Base-by-base conservation (phyloP, 2,329 filamentous ascomycete species). In the Fusarium domesticum region DNA sequence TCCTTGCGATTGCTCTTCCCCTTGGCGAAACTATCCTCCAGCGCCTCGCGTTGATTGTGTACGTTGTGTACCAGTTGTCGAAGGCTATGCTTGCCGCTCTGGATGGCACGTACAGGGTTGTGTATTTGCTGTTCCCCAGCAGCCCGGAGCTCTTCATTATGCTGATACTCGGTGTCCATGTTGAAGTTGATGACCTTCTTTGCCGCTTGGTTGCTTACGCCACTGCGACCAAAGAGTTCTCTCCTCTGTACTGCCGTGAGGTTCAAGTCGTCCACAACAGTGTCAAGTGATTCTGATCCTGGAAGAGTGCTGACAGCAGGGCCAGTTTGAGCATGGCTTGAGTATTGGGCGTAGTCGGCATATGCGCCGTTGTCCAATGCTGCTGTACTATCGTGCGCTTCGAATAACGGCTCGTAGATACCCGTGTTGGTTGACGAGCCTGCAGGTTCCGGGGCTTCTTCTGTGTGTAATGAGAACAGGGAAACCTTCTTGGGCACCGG, bases 11-110 rank as follows among this genome's bases (percentile, higher is more conserved):
- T 93, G 58, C 78, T 80, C 70, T 80, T 84, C 6, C 89, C 88
- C 55, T 84, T 75, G 16, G 89, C 89, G 72, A 96, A 96, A 64
- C 88, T 91, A 61, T 97, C 92, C 68, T 96, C 90, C 54, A 96
- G 71, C 3, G 89, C 90, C 10, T 95, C 89, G 62, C 84, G 83
- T 69, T 97, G 90, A 50, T 77, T 87, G 55, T 82, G 82, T 18
- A 88, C 91, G 49, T 86, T 86, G 66, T 83, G 89, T 54, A 97
- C 87, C 57, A 97, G 75, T 71, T 96, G 90, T 62, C 85, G 84
- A 65, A 97, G 74, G 59, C 80, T 95, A 69, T 96, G 90, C 71
- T 96, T 96, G 53, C 68, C 68, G 33, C 89, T 88, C 4, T 90
- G 87, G 18, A 88, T 84, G 62, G 96, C 85, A 39, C 89, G 85